phyloP scores from a whole-genome alignment of 1,139 yeast species.

The Candida sanyaensis region DNA sequence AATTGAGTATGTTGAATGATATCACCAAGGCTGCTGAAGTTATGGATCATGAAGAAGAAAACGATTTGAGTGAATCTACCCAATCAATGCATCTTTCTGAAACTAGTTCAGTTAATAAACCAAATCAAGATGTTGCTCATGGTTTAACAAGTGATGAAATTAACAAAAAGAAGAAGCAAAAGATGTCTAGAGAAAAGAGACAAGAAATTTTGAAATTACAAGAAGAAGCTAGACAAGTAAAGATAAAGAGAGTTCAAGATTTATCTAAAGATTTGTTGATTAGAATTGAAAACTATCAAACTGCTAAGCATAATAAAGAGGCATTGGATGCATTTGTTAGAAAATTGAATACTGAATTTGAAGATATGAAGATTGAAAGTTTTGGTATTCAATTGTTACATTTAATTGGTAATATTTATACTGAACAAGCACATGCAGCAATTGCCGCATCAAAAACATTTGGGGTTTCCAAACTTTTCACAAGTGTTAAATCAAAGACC shows the following conservation, averaged over 20 bases:
- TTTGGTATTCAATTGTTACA: constrained; percentile 50
- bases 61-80: background rate
- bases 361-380: constrained; percentile 52
- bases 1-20: constrained; percentile 82
- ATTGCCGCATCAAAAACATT: constrained; percentile 40
- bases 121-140: background rate
- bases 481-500: constrained; percentile 46
- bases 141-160: constrained; percentile 21
- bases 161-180: constrained; percentile 35
- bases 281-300: constrained; percentile 42
- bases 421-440: constrained; percentile 54
- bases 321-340: constrained; percentile 37
- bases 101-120: background rate
- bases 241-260: constrained; percentile 55
- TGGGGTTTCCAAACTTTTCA: constrained; percentile 54
- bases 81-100: constrained; percentile 5
- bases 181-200: constrained; percentile 51
- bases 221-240: constrained; percentile 56
- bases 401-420: constrained; percentile 66
- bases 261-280: constrained; percentile 48
- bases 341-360: constrained; percentile 59
- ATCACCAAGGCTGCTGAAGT: constrained; percentile 71
- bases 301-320: constrained; percentile 27
- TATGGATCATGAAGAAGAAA: constrained; percentile 28
- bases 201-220: constrained; percentile 55